Evolutionary conservation across 768 basidiomycete genomes (phyloP).

Genomic region (Coprinopsis cinerea): DNA sequence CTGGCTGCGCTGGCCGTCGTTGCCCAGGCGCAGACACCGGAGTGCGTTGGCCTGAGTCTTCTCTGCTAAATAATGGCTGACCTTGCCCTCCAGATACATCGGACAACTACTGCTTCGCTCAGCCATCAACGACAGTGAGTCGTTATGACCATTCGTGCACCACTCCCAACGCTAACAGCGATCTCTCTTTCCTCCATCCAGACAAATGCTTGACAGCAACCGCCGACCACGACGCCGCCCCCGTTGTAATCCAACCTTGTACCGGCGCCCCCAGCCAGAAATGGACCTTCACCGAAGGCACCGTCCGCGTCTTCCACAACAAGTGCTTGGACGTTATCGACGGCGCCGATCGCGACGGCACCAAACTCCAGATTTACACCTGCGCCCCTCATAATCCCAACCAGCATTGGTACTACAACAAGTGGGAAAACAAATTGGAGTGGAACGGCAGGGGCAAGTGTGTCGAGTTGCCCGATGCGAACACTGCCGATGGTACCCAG

Average conservation of each 20-base stretch:
- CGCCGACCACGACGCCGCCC: constrained; percentile 42
- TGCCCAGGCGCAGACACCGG: constrained; percentile 7
- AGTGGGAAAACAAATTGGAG: constrained; percentile 33
- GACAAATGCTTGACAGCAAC: constrained; percentile 49
- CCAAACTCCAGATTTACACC: constrained; percentile 47
- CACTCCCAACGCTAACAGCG: background rate
- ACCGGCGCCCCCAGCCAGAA: constrained; percentile 39
- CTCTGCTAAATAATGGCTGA: background rate
- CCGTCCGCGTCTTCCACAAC: constrained; percentile 36
- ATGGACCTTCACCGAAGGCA: constrained; percentile 41
- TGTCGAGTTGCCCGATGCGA: constrained; percentile 40
- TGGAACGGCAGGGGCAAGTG: constrained; percentile 49
- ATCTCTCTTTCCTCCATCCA: constrained; percentile 12
- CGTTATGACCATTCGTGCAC: background rate
- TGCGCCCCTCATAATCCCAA: constrained; percentile 37
- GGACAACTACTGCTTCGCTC: constrained; percentile 6
- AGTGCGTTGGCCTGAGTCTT: background rate
- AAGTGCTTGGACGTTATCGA: constrained; percentile 45
- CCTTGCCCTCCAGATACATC: background rate
- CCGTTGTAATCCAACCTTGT: constrained; percentile 43
- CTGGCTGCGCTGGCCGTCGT: constrained; percentile 1
- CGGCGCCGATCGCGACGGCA: constrained; percentile 38
- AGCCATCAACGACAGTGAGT: constrained; percentile 6
- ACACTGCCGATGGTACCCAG: constrained; percentile 31
- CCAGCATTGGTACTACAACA: constrained; percentile 44